A percentile compares a stretch with the other conserved stretches of the same genome.
These are phyloP conservation scores for Ustilago shanxiensis DNA, from an alignment of 1,284 basidiomycete genomes.

Conservation along the genomic window DNA sequence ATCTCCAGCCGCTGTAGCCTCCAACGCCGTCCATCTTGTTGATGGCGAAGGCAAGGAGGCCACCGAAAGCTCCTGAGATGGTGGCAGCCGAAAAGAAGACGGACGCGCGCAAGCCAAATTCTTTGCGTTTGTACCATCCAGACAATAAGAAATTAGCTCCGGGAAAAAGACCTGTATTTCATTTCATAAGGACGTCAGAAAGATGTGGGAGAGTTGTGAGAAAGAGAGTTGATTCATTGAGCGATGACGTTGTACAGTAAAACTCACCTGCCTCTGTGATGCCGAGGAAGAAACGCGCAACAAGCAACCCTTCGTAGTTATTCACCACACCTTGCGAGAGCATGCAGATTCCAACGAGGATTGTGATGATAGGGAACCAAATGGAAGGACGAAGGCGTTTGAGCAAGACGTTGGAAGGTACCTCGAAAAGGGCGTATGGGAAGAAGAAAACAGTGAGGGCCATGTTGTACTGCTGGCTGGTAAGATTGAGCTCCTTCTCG, in stretches of 20 bases:
- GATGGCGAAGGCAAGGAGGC: conserved; percentile 70
- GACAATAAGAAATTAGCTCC: conserved; percentile 74
- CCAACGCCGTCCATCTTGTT: conserved; percentile 70
- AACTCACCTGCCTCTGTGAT: conserved; percentile 33
- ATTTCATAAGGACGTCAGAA: not conserved
- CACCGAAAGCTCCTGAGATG: conserved; percentile 64
- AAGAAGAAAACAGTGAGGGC: conserved; percentile 57
- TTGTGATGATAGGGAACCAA: conserved; percentile 73
- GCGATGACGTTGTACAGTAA: not conserved
- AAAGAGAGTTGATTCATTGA: not conserved
- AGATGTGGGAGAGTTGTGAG: not conserved
- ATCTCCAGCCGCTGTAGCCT: conserved; percentile 64
- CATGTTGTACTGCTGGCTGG: conserved; percentile 39
- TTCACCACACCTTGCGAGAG: conserved; percentile 77
- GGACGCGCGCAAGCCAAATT: conserved; percentile 42
- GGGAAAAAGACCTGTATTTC: conserved; percentile 40
- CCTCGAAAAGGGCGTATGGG: conserved; percentile 56
- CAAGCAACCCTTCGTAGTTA: conserved; percentile 78
- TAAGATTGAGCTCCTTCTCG: conserved; percentile 37
- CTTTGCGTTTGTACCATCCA: conserved; percentile 67
- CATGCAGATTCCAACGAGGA: conserved; percentile 78
- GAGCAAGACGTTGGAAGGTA: conserved; percentile 71
- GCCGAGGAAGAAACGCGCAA: conserved; percentile 43
- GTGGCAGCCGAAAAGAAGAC: conserved; percentile 51
- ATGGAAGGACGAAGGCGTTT: conserved; percentile 79